phyloP scores from a whole-genome alignment of 257 asterid genomes.

The Thymus mandschuricus region DNA sequence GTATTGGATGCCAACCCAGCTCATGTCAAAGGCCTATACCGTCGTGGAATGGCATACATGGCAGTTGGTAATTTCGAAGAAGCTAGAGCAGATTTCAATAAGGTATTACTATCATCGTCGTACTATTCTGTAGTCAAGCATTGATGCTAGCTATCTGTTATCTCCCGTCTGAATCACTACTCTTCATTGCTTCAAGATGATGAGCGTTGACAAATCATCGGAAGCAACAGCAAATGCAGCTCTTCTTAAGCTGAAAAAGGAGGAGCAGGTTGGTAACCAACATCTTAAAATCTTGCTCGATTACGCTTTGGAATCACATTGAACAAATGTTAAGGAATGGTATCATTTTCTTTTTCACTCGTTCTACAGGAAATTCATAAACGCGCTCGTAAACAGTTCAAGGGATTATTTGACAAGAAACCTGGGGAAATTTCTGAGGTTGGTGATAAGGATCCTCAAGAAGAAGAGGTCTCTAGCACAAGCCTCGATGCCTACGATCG shows the following conservation, averaged over 20 bases:
- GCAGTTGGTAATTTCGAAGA: constrained; percentile 85
- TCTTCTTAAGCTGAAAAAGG: constrained; percentile 78
- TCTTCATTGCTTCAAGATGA: constrained; percentile 57
- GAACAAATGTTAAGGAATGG: too few species aligned
- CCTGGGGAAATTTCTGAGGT: constrained; percentile 92
- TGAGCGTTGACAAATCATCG: constrained; percentile 75
- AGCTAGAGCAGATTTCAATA: constrained; percentile 86
- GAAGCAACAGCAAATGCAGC: constrained; percentile 86
- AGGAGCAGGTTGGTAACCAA: constrained; percentile 73
- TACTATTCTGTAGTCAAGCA: constrained; percentile 1
- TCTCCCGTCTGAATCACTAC: constrained; percentile 11
- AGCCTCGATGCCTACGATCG: constrained; percentile 39
- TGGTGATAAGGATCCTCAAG: constrained; percentile 40
- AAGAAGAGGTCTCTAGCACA: constrained; percentile 43
- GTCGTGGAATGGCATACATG: constrained; percentile 97
- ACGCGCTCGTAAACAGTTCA: constrained; percentile 74
- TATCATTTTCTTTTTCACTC: too few species aligned
- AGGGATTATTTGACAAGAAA: constrained; percentile 94
- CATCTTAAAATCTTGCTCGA: neutral
- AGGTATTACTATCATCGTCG: constrained; percentile 44
- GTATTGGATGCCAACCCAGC: constrained; percentile 88
- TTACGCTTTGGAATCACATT: neutral
- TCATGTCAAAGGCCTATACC: constrained; percentile 90
- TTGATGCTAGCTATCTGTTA: neutral
- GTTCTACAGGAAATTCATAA: constrained; percentile 64